Percentiles rank a stretch among this genome's conserved stretches.
Conservation (phyloP, 331 rosid genomes). For the Pyracantha coccinea region DNA sequence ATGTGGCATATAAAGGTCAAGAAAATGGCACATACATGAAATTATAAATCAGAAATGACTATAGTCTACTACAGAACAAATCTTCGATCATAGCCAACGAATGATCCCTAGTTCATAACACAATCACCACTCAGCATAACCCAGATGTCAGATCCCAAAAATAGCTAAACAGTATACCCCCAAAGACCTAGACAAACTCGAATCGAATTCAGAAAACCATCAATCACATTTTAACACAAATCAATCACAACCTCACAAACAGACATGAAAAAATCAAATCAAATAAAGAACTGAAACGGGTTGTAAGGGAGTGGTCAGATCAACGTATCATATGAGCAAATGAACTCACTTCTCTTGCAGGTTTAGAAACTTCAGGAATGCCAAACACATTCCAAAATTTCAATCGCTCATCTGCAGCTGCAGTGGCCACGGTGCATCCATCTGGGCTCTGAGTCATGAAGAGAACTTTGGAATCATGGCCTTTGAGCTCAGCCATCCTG, state of each 20-base stretch:
- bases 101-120: background rate
- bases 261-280: too few relatives aligned
- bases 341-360: conserved; percentile 40
- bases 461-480: conserved; percentile 68
- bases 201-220: background rate
- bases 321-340: conserved; percentile 26
- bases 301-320: too few relatives aligned
- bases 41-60: background rate
- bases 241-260: background rate
- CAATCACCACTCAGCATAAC: background rate
- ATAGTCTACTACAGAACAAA: background rate
- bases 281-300: too few relatives aligned
- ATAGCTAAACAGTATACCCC: background rate
- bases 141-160: conserved; percentile 9
- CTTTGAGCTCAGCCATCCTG: conserved; percentile 61
- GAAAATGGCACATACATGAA: too few relatives aligned
- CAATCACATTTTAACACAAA: too few relatives aligned
- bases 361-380: conserved; percentile 46
- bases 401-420: conserved; percentile 57
- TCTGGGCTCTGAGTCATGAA: conserved; percentile 73
- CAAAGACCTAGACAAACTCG: background rate
- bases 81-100: background rate
- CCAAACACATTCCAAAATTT: conserved; percentile 74
- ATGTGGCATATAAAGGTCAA: too few relatives aligned
- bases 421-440: conserved; percentile 76